phyloP scores from a whole-genome alignment of 163 green algal genomes.

The Scenedesmus sp. region DNA sequence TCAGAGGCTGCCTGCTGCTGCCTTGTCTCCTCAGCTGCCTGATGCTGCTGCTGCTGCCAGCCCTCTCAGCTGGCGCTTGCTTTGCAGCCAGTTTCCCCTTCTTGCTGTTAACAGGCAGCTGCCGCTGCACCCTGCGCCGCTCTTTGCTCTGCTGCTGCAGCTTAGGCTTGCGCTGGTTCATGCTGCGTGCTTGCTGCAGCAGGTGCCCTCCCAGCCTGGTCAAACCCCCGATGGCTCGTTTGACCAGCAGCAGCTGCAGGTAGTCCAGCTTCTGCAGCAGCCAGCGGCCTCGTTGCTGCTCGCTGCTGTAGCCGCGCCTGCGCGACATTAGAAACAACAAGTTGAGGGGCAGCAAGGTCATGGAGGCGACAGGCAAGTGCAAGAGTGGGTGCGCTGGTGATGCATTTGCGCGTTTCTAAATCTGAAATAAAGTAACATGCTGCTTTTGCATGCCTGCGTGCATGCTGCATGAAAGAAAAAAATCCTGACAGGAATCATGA shows the following conservation, averaged over 20 bases:
- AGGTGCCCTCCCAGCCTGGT: not conserved
- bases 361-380: no score
- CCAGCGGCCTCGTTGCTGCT: conserved; percentile 38
- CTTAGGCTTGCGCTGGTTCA: not conserved
- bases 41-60: conserved; percentile 22
- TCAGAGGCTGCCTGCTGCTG: not conserved
- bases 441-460: not conserved
- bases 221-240: not conserved
- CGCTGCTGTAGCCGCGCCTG: conserved; percentile 48
- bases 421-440: no score
- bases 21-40: not conserved
- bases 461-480: not conserved
- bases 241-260: conserved; percentile 46
- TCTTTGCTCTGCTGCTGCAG: conserved; percentile 1
- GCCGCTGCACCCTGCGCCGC: not conserved
- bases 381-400: no score
- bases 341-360: no score
- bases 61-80: not conserved
- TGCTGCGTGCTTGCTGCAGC: conserved; percentile 1
- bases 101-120: not conserved
- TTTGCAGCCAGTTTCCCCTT: not conserved
- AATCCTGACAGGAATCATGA: no score
- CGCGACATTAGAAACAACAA: no score
- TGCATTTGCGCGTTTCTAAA: no score
- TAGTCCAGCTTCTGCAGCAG: conserved; percentile 53